phyloP scores from a whole-genome alignment of 192 early-diverging fungal genomes.

The Coemansia sp. region DNA sequence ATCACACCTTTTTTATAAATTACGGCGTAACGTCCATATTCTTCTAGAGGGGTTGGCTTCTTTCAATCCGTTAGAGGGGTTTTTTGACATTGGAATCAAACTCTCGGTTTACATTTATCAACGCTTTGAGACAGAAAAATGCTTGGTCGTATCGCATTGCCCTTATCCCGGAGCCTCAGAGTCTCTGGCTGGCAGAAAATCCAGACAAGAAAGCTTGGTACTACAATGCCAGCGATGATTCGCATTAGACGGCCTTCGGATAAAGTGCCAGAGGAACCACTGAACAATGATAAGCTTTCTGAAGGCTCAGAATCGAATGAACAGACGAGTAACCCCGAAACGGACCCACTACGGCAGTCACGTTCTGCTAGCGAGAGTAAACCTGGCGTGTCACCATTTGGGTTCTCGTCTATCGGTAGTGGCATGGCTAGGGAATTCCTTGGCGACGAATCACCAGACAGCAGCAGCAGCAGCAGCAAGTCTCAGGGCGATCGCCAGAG shows the following conservation, averaged over 20 bases:
- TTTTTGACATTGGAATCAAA: neutral
- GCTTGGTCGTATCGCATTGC: slow-evolving; percentile 38
- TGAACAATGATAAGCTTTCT: neutral
- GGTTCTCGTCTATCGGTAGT: slow-evolving; percentile 43
- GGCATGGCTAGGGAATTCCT: slow-evolving; percentile 54
- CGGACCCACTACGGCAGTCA: neutral
- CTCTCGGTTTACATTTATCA: slow-evolving; percentile 1
- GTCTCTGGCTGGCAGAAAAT: slow-evolving; percentile 1
- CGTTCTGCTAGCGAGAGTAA: slow-evolving; percentile 11
- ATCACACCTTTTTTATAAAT: neutral
- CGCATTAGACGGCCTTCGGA: slow-evolving; percentile 37
- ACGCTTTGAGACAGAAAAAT: slow-evolving; percentile 1
- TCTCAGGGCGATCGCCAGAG: slow-evolving; percentile 1
- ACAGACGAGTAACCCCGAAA: neutral
- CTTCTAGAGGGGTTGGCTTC: neutral
- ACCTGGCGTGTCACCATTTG: slow-evolving; percentile 46
- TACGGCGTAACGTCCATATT: neutral
- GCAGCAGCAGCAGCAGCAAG: no score
- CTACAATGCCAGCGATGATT: slow-evolving; percentile 23
- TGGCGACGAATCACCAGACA: slow-evolving; percentile 19
- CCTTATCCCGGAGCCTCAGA: slow-evolving; percentile 29
- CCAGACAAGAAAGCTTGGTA: slow-evolving; percentile 13
- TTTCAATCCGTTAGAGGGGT: neutral
- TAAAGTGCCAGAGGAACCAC: neutral
- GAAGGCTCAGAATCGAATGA: neutral